Evolutionary conservation across 257 asterid species (phyloP).

Genomic region (Solanum sejunctum): DNA sequence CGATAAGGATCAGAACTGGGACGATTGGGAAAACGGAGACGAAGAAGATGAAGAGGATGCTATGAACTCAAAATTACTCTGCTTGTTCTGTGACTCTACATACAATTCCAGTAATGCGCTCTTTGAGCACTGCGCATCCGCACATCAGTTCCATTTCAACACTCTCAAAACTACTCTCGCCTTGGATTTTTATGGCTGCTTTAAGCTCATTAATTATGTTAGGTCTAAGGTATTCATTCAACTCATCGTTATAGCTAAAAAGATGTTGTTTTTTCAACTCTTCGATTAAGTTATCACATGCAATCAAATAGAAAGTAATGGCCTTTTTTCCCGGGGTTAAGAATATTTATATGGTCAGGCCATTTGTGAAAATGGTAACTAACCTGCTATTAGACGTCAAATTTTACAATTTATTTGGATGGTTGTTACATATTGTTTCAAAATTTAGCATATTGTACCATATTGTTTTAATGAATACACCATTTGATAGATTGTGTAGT

Average conservation of each 20-base stretch:
- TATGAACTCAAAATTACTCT: slow-evolving; percentile 17
- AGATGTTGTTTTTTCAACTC: neutral
- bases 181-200: slow-evolving; percentile 74
- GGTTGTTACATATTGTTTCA: neutral
- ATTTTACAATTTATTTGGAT: neutral
- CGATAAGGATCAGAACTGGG: slow-evolving; percentile 25
- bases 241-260: neutral
- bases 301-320: neutral
- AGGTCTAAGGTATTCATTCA: slow-evolving; percentile 56
- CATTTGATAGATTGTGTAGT: neutral
- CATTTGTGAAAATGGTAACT: neutral
- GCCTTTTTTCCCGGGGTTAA: neutral
- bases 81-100: slow-evolving; percentile 64
- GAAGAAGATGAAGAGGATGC: slow-evolving; percentile 14
- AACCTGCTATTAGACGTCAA: neutral
- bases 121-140: slow-evolving; percentile 58
- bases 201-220: slow-evolving; percentile 77
- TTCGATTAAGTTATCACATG: neutral
- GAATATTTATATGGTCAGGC: neutral
- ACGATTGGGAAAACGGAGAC: slow-evolving; percentile 30
- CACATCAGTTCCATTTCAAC: slow-evolving; percentile 52
- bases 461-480: neutral
- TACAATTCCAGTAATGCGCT: slow-evolving; percentile 33
- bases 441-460: neutral
- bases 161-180: slow-evolving; percentile 16